Conservation (phyloP, 2,329 filamentous ascomycete species). For the Microthyrium microscopicum region DNA sequence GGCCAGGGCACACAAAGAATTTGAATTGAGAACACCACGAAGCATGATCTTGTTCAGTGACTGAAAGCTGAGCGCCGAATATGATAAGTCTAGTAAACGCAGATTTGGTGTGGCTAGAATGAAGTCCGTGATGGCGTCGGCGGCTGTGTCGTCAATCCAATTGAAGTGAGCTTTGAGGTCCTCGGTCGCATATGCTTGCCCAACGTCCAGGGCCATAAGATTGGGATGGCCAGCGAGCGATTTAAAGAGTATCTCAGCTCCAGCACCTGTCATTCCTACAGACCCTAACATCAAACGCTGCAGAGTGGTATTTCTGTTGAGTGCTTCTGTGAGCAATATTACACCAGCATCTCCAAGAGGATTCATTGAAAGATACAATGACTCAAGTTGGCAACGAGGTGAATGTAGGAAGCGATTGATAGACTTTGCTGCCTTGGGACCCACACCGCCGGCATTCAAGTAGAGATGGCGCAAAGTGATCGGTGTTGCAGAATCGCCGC, state of each 20-base stretch:
- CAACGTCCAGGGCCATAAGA: conserved; percentile 26
- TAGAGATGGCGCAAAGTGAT: conserved; percentile 17
- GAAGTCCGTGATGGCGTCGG: conserved; percentile 19
- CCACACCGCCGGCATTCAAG: conserved; percentile 18
- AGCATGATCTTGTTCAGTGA: too few relatives aligned
- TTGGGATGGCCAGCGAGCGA: conserved; percentile 11
- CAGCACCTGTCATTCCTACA: conserved; percentile 25
- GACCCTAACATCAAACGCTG: conserved; percentile 24
- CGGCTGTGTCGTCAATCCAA: conserved; percentile 25
- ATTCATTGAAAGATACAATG: conserved; percentile 19
- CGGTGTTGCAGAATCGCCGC: conserved; percentile 13
- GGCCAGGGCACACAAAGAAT: too few relatives aligned
- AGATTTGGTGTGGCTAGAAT: conserved; percentile 19
- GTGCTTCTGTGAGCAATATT: conserved; percentile 12
- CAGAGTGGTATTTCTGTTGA: conserved; percentile 13
- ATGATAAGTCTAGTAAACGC: conserved; percentile 26
- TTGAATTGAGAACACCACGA: too few relatives aligned
- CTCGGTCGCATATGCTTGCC: conserved; percentile 30
- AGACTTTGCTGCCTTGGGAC: conserved; percentile 12
- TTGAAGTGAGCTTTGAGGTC: conserved; percentile 33
- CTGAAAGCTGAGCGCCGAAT: too few relatives aligned
- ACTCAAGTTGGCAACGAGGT: conserved; percentile 14
- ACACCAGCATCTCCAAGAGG: conserved; percentile 16
- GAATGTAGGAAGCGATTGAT: conserved; percentile 15
- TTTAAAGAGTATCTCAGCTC: conserved; percentile 22